Percentiles rank a stretch among this genome's conserved stretches.
phyloP scores from a whole-genome alignment of 176 grass and related monocot genomes.

The Musa troglodytarum region DNA sequence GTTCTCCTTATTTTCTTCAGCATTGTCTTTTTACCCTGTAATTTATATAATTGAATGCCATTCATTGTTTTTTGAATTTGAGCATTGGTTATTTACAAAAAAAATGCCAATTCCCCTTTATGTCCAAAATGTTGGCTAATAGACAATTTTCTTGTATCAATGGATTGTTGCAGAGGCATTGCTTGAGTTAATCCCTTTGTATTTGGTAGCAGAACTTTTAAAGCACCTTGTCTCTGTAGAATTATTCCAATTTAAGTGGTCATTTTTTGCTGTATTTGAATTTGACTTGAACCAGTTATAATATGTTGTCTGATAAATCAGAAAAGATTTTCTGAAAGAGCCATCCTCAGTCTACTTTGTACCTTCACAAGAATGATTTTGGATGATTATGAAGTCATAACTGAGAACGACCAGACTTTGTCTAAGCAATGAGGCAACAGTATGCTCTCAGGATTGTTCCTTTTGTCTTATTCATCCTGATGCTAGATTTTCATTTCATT shows the following conservation, averaged over 20 bases:
- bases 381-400: not conserved
- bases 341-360: not conserved
- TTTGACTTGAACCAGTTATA: not conserved
- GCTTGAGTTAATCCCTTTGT: not conserved
- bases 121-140: not conserved
- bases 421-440: not conserved
- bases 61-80: too few relatives aligned
- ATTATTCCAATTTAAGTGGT: not conserved
- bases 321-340: not conserved
- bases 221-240: not conserved
- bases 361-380: not conserved
- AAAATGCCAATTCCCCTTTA: not conserved
- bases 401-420: not conserved
- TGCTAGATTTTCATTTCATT: not conserved
- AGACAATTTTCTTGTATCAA: not conserved
- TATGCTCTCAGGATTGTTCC: not conserved
- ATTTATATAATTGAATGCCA: not conserved
- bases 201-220: not conserved
- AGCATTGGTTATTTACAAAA: too few relatives aligned
- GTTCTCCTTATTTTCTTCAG: not conserved
- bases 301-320: not conserved
- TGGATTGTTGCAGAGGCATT: not conserved
- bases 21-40: not conserved
- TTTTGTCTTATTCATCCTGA: not conserved
- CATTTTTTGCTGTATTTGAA: not conserved